Evolutionary conservation across 345 rosid species (phyloP).

Genomic region (Brassica napus): Da-Ae NC_063447.1:13799001-13799500

Average conservation of each 20-base stretch:
- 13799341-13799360: neutral
- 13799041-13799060: neutral
- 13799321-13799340: neutral
- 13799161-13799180: neutral
- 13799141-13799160: neutral
- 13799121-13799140: neutral
- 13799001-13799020: neutral
- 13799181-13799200: neutral
- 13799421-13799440: neutral
- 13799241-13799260: neutral
- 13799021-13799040: neutral
- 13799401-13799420: neutral
- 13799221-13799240: neutral
- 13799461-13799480: constrained; percentile 1
- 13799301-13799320: neutral
- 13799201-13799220: neutral
- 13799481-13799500: neutral
- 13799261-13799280: neutral
- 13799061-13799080: neutral
- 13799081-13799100: neutral
- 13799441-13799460: neutral
- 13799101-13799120: neutral
- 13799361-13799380: neutral
- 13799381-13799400: neutral
- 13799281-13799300: neutral